phyloP scores from a whole-genome alignment of 805 yeast genomes.

The Maudiozyma bulderi region DNA sequence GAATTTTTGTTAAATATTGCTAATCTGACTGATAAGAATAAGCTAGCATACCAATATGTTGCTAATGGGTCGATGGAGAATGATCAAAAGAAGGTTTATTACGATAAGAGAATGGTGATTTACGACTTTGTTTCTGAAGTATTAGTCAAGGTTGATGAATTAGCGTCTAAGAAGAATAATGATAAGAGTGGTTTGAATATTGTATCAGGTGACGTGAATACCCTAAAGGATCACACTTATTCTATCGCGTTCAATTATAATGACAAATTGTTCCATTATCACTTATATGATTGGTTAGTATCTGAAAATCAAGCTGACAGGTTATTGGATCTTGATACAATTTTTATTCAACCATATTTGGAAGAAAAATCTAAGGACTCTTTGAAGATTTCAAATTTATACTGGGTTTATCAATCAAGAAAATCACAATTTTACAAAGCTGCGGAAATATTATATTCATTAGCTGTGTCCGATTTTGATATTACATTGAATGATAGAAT shows the following conservation, averaged over 20 bases:
- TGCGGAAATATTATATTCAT: slow-evolving; percentile 65
- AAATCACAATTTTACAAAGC: slow-evolving; percentile 71
- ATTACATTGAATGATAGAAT: slow-evolving; percentile 65
- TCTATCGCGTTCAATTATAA: slow-evolving; percentile 59
- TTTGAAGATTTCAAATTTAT: slow-evolving; percentile 64
- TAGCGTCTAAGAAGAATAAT: slow-evolving; percentile 36
- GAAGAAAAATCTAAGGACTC: slow-evolving; percentile 56
- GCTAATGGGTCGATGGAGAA: slow-evolving; percentile 40
- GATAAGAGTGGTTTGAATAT: slow-evolving; percentile 1
- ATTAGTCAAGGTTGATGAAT: slow-evolving; percentile 59
- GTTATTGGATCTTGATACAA: slow-evolving; percentile 70
- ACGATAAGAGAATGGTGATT: slow-evolving; percentile 44
- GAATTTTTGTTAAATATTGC: slow-evolving; percentile 74
- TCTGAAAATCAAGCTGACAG: slow-evolving; percentile 67
- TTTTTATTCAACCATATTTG: slow-evolving; percentile 68
- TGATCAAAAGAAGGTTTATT: slow-evolving; percentile 43
- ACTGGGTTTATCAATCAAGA: slow-evolving; percentile 86
- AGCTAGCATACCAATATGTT: slow-evolving; percentile 47
- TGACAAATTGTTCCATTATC: slow-evolving; percentile 85
- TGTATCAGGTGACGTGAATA: slow-evolving; percentile 26
- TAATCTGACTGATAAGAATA: slow-evolving; percentile 51
- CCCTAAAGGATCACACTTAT: slow-evolving; percentile 64
- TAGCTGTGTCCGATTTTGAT: slow-evolving; percentile 66
- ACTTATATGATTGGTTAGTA: slow-evolving; percentile 87
- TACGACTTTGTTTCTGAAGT: slow-evolving; percentile 71